Conservation (phyloP, 164 flowering plant genomes). For the Umbellularia californica region DNA sequence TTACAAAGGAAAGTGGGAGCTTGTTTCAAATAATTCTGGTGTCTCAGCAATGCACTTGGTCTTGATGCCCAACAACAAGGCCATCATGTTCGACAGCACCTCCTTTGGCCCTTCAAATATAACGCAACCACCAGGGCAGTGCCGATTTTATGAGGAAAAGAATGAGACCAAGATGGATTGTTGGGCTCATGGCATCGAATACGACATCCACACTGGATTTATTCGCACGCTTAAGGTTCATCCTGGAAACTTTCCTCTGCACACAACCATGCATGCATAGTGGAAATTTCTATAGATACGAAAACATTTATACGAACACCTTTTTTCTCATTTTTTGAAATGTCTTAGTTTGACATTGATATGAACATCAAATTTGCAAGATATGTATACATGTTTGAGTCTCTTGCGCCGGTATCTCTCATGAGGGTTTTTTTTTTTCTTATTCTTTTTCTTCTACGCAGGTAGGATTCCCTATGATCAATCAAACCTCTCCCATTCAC, state of each 20-base stretch:
- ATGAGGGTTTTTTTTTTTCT: background rate
- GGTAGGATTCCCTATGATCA: background rate
- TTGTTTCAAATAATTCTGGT: conserved; percentile 35
- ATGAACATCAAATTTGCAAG: no score
- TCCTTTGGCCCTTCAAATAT: conserved; percentile 41
- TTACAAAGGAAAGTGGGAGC: conserved; percentile 49
- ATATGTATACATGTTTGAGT: no score
- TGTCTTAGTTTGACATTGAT: no score
- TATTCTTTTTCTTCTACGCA: background rate
- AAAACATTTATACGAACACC: background rate
- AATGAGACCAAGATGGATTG: conserved; percentile 38
- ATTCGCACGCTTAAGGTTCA: conserved; percentile 49
- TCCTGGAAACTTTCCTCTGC: background rate
- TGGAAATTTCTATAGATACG: background rate
- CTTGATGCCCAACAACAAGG: conserved; percentile 51
- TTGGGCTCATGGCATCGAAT: conserved; percentile 58
- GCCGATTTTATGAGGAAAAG: conserved; percentile 21
- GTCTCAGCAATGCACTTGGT: conserved; percentile 67
- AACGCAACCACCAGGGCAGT: conserved; percentile 21
- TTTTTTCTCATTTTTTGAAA: no score
- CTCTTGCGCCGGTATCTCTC: background rate
- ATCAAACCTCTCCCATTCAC: background rate
- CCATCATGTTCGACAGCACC: conserved; percentile 58
- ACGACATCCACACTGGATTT: conserved; percentile 29
- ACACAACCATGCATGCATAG: background rate